Evolutionary conservation across 2,329 filamentous ascomycete species (phyloP), one percentile per base, ranked within the genome.

Genomic region (Botrytis aclada): DNA sequence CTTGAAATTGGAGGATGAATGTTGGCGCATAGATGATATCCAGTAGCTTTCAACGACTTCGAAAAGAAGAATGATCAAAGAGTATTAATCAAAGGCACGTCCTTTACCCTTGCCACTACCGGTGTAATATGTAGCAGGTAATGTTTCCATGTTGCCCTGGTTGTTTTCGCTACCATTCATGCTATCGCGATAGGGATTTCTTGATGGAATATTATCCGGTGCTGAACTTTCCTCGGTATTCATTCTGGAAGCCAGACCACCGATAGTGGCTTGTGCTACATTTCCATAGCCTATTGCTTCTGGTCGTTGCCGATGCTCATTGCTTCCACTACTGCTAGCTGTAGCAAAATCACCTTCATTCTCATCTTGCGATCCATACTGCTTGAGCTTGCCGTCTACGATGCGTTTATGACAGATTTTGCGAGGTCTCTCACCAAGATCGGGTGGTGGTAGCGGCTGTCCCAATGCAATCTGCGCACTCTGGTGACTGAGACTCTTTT

Each of bases 181-280:
- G 20, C 65, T 69, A 16, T 43, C 47, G 12, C 65, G 47, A 7
- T 56, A 69, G 47, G 65, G 65, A 7, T 69, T 69, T 56, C 47
- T 37, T 1, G 65, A 69, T 4, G 29, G 29, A 5, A 45, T 18
- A n/a, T n/a, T 37, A 22, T 65, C 43, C 29, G n/a, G 22, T 34
- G 41, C 29, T 18, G 63, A 47, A 25, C 10, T 5, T 45, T 39
- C 29, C 25, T 22, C 61, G n/a, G 39, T 29, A 45, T 32, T 16
- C 18, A 45, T 22, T 20, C 37, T 22, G 16, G 37, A 63, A 63
- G 39, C 37, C 16, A 29, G 16, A 29, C 16, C 9, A 18, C 39
- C 61, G 6, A 20, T 22, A 29, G 10, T 8, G 22, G 18, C n/a
- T 4, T 45, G 39, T 22, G 39, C n/a, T 45, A 10, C n/a, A 22